Conservation (phyloP, 2,329 filamentous ascomycete species). For the Pseudopyricularia javanii region DNA sequence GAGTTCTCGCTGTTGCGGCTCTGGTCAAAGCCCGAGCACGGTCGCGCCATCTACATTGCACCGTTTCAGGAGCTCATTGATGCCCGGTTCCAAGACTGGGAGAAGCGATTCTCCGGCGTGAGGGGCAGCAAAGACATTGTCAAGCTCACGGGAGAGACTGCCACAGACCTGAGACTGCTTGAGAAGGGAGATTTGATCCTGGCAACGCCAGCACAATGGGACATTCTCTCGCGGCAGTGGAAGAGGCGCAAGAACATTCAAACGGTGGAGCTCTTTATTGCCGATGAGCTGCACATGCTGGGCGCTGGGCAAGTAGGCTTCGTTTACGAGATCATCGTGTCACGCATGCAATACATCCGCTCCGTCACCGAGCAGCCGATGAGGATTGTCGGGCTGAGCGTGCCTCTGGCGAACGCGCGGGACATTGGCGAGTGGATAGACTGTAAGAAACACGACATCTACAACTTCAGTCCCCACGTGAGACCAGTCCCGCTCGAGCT, state of each 20-base stretch:
- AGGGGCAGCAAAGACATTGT: slow-evolving; percentile 80
- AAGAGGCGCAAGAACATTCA: slow-evolving; percentile 93
- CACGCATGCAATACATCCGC: slow-evolving; percentile 92
- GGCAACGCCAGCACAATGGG: slow-evolving; percentile 90
- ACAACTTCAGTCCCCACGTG: slow-evolving; percentile 92
- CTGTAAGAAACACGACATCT: slow-evolving; percentile 94
- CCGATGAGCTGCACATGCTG: slow-evolving; percentile 88
- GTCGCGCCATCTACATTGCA: slow-evolving; percentile 83
- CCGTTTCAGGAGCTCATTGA: slow-evolving; percentile 93
- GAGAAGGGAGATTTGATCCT: slow-evolving; percentile 81
- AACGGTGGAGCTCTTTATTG: slow-evolving; percentile 79
- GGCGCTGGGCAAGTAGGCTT: slow-evolving; percentile 82
- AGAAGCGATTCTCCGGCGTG: slow-evolving; percentile 58
- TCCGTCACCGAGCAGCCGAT: slow-evolving; percentile 75
- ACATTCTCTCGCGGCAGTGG: slow-evolving; percentile 91
- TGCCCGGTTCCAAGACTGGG: slow-evolving; percentile 71
- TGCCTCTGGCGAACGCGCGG: slow-evolving; percentile 82
- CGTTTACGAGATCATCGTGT: slow-evolving; percentile 93
- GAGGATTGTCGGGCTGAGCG: slow-evolving; percentile 80
- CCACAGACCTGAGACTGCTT: slow-evolving; percentile 77
- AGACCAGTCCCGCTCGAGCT: slow-evolving; percentile 83
- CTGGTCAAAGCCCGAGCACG: slow-evolving; percentile 60
- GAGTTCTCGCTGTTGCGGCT: slow-evolving; percentile 86
- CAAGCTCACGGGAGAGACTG: slow-evolving; percentile 87
- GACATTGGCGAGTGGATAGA: slow-evolving; percentile 98